phyloP scores from a whole-genome alignment of 2,329 filamentous ascomycete species.

The Hymenoscyphus repandus region DNA sequence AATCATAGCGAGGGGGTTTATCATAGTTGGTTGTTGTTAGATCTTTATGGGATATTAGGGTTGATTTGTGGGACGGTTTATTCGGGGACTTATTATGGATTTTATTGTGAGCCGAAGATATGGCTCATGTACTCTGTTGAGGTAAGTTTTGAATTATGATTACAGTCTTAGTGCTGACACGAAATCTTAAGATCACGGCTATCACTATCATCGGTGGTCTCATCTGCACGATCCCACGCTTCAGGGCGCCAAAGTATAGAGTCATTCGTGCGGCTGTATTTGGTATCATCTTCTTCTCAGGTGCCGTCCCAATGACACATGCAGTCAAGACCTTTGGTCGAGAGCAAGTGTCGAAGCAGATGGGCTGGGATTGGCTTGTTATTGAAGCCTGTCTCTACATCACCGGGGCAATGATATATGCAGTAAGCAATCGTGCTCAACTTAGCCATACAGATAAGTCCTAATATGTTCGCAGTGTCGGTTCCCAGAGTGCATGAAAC shows the following conservation, averaged over 20 bases:
- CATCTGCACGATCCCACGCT: constrained; percentile 7
- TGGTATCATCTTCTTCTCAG: constrained; percentile 9
- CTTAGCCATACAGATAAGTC: no score
- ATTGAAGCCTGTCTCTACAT: constrained; percentile 10
- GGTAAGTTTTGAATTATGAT: constrained; percentile 6
- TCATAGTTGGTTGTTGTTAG: constrained; percentile 9
- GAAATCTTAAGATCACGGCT: constrained; percentile 3
- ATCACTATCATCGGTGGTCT: constrained; percentile 8
- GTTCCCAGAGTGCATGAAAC: constrained; percentile 39
- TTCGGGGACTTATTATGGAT: constrained; percentile 19
- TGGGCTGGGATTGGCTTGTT: constrained; percentile 9
- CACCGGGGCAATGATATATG: constrained; percentile 35
- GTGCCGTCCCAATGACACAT: constrained; percentile 10
- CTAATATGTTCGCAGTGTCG: constrained; percentile 29
- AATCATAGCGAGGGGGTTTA: constrained; percentile 8
- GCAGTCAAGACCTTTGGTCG: constrained; percentile 5
- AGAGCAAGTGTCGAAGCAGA: constrained; percentile 6
- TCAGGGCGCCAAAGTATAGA: constrained; percentile 7
- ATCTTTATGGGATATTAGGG: constrained; percentile 10
- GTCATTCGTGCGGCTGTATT: constrained; percentile 7
- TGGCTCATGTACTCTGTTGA: constrained; percentile 17
- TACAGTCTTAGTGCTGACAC: background rate
- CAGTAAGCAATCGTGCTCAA: constrained; percentile 34
- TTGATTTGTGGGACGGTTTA: constrained; percentile 13
- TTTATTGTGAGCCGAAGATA: constrained; percentile 17